Percentiles rank a stretch among this genome's conserved stretches.
Conservation (phyloP, 2,329 filamentous ascomycete species). For the Fusarium sp. region DNA sequence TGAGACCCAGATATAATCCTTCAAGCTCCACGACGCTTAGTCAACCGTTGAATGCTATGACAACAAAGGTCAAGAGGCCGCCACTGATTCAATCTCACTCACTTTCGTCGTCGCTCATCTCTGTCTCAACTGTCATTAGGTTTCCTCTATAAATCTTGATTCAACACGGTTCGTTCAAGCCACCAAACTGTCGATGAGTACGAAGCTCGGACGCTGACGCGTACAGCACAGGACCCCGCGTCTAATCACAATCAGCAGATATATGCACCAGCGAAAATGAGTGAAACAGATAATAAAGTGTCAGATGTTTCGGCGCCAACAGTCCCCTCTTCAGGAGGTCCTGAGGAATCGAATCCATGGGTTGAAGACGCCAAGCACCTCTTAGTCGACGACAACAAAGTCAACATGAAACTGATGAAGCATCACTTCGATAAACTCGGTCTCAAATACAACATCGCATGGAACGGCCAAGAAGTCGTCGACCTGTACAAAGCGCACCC, state of each 20-base stretch:
- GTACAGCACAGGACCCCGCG: background rate
- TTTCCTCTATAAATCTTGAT: too few relatives aligned
- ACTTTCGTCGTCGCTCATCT: too few relatives aligned
- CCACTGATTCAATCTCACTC: background rate
- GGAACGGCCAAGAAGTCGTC: constrained; percentile 6
- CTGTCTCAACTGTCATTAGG: fast-evolving
- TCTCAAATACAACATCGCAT: background rate
- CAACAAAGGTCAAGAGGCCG: background rate
- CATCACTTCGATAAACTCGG: background rate
- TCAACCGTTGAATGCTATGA: background rate
- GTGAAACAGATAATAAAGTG: background rate
- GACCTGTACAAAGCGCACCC: background rate
- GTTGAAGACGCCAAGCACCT: background rate
- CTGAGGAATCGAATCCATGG: fast-evolving
- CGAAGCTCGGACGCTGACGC: background rate
- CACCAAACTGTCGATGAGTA: too few relatives aligned
- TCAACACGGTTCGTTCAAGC: background rate
- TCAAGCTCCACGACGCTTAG: constrained; percentile 1
- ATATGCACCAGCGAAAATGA: background rate
- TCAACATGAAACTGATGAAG: background rate
- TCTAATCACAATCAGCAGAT: background rate
- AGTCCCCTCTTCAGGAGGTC: fast-evolving
- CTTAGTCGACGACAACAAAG: constrained; percentile 8
- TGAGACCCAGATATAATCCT: background rate
- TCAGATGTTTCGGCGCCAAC: background rate